phyloP scores from a whole-genome alignment of 2,329 filamentous ascomycete genomes.

The Colletotrichum lupini region DNA sequence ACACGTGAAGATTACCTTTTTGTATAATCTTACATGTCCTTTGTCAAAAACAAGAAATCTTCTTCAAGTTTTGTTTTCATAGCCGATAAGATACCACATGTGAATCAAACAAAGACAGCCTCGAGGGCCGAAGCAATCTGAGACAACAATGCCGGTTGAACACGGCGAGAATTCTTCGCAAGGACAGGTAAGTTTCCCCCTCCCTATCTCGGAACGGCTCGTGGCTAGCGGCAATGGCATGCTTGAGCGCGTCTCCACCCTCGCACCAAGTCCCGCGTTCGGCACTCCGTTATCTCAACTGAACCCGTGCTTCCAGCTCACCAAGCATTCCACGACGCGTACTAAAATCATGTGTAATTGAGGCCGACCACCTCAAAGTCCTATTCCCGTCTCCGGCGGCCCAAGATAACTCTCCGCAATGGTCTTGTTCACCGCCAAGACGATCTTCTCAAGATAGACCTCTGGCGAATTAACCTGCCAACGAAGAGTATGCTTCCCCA shows the following conservation, averaged over 20 bases:
- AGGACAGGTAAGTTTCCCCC: neutral
- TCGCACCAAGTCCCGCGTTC: neutral
- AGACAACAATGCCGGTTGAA: neutral
- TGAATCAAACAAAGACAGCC: neutral
- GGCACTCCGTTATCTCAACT: neutral
- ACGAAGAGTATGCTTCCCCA: conserved; percentile 41
- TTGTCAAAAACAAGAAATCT: neutral
- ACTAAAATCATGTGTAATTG: neutral
- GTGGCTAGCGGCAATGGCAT: neutral
- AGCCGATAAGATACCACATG: neutral
- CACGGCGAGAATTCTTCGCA: neutral
- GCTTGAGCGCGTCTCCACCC: too few species aligned
- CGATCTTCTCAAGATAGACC: conserved; percentile 47
- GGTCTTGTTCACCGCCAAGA: conserved; percentile 38
- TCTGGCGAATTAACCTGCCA: conserved; percentile 44
- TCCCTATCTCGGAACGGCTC: neutral
- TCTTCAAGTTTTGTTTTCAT: neutral
- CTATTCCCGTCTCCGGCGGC: conserved; percentile 40
- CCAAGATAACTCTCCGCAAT: conserved; percentile 43
- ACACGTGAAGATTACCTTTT: too few species aligned
- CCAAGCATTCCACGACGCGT: neutral
- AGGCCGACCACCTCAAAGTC: neutral
- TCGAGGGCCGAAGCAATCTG: neutral
- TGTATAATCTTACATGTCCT: too few species aligned
- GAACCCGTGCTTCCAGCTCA: neutral